phyloP scores from a whole-genome alignment of 805 yeast genomes.

The Yamadazyma olivae region DNA sequence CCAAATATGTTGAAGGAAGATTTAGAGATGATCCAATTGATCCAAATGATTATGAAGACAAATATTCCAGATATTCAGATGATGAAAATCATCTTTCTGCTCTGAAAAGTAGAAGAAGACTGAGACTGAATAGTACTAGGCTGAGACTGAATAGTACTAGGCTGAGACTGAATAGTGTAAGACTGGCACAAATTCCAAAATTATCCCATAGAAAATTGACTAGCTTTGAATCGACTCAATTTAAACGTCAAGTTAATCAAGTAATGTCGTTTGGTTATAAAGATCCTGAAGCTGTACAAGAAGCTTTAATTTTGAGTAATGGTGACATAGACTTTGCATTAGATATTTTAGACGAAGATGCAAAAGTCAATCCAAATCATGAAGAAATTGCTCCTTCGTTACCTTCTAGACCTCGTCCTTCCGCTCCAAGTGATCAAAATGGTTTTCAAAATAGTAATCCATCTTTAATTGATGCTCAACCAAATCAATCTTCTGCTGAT shows the following conservation, averaged over 20 bases:
- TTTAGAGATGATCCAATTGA: constrained; percentile 44
- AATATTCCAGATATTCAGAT: constrained; percentile 18
- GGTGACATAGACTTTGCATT: constrained; percentile 63
- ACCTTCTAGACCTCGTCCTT: constrained; percentile 34
- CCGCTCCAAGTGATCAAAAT: constrained; percentile 13
- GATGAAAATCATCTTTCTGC: constrained; percentile 6
- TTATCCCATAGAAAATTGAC: constrained; percentile 53
- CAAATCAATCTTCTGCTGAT: constrained; percentile 16
- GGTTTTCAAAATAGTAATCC: constrained; percentile 26
- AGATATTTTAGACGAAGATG: constrained; percentile 49
- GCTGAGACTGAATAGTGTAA: constrained; percentile 15
- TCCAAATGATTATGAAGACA: constrained; percentile 33
- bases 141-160: constrained; percentile 14
- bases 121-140: constrained; percentile 19
- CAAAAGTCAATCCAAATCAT: constrained; percentile 28
- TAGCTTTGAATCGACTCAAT: constrained; percentile 50
- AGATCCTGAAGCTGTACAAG: constrained; percentile 56
- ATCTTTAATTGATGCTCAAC: constrained; percentile 5
- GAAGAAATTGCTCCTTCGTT: constrained; percentile 48
- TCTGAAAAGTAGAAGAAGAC: constrained; percentile 9
- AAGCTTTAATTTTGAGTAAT: constrained; percentile 55
- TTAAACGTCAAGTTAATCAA: constrained; percentile 45
- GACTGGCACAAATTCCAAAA: constrained; percentile 26
- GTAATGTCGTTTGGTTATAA: constrained; percentile 51
- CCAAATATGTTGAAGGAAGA: constrained; percentile 65